Conservation (phyloP, 2,329 filamentous ascomycete species). For the Iodosphaeria phyllophila region DNA sequence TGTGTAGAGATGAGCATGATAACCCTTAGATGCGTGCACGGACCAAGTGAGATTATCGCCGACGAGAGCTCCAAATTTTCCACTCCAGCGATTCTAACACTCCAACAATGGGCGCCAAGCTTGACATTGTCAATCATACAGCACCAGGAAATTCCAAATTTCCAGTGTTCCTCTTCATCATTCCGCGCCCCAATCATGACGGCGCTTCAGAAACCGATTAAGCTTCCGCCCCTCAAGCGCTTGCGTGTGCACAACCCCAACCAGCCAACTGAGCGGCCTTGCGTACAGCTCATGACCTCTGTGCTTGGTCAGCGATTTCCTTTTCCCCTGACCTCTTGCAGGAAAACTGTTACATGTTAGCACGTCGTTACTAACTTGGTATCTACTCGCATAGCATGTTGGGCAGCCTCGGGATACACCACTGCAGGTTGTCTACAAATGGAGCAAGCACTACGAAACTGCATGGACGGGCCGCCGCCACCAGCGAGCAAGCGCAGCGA, state of each 20-base stretch:
- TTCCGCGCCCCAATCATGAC: constrained; percentile 17
- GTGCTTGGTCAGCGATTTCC: constrained; percentile 31
- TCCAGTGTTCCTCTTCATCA: not conserved
- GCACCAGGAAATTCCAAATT: too few species aligned
- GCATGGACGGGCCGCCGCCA: constrained; percentile 62
- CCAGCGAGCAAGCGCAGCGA: constrained; percentile 43
- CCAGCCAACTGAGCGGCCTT: constrained; percentile 29
- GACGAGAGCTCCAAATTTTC: too few species aligned
- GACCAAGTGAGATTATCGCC: too few species aligned
- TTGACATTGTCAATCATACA: too few species aligned
- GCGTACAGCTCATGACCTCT: constrained; percentile 35
- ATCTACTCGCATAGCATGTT: constrained; percentile 47
- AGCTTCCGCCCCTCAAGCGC: constrained; percentile 34
- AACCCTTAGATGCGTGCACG: too few species aligned
- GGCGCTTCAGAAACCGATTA: constrained; percentile 28
- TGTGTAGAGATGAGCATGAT: too few species aligned
- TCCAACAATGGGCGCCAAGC: too few species aligned
- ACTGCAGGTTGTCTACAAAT: constrained; percentile 36
- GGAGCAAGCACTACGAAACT: constrained; percentile 40
- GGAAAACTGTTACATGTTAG: not conserved
- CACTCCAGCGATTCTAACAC: too few species aligned
- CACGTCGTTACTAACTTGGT: not conserved
- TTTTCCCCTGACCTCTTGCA: not conserved
- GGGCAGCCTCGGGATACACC: constrained; percentile 62
- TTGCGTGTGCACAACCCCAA: constrained; percentile 36